Base-by-base conservation (phyloP, 352 stramenopile species). In the Hyaloperonospora brassicae region DNA sequence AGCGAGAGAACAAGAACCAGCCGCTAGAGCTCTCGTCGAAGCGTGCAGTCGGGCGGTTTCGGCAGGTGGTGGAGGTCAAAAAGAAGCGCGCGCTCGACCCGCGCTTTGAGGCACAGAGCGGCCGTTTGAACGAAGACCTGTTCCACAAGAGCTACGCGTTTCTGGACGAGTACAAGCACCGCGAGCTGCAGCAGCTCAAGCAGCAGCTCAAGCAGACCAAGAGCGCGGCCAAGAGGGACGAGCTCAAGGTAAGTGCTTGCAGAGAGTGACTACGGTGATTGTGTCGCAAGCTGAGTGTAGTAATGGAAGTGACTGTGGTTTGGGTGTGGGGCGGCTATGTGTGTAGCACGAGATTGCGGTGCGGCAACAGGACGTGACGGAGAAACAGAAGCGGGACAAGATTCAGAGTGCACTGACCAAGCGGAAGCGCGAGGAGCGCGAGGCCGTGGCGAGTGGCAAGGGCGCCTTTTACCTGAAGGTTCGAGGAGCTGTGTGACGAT, bases 401-500 rank as follows among this genome's bases (percentile, higher is more conserved):
- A 87, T 88, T 52, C 68, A 74, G 55, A 73, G 64, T 21, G 80
- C 69, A 17, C 54, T 89, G 43, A 77, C 68, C 13, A 91, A 96
- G 66, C 66, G 80, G 22, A 96, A 95, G 60, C 76, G 76, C 35
- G 81, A 91, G 40, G 89, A 97, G 62, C 72, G 84, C 31, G 82
- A 93, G 23, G 86, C 86, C 8, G 89, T 97, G n/a, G 86, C 80
- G 7, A 83, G 62, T 21, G 89, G 89, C 55, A 97, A 97, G 65
- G 88, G 79, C 46, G 75, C 87, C 11, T 97, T 92, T 61, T 97
- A 95, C 61, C 76, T 96, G 55, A 96, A 92, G 73, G 75, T 84
- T 52, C 30, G 54, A 47, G 50, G 21, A 49, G 22, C 3, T 27
- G 53, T 36, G 10, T 27, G 7, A 34, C 56, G 24, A 1, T 47